Conservation (phyloP, 78 protist species). For the Isochrysis galbana region DNA sequence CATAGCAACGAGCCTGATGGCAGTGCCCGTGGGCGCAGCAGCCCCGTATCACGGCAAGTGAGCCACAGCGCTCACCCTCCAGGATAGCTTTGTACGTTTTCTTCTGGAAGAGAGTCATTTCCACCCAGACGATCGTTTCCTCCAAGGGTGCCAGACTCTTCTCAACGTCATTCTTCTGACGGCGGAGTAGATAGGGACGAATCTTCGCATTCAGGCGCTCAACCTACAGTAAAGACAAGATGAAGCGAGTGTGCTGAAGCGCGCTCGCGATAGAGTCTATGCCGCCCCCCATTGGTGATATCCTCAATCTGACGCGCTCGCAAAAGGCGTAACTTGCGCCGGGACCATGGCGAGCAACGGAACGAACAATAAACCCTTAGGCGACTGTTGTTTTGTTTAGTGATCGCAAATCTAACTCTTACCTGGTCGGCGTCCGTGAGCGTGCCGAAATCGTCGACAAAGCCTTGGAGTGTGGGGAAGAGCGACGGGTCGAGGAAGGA, state of each 20-base stretch:
- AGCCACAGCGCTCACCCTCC: constrained; percentile 77
- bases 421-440: neutral
- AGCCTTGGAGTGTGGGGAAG: constrained; percentile 44
- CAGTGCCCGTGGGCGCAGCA: no score
- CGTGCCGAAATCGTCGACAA: constrained; percentile 29
- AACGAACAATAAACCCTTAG: no score
- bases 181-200: constrained; percentile 61
- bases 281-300: no score
- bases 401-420: no score
- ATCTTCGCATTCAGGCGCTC: neutral
- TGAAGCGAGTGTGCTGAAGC: no score
- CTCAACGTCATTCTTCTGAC: constrained; percentile 90
- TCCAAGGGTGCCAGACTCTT: constrained; percentile 78
- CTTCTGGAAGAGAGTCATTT: constrained; percentile 70
- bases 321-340: no score
- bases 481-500: constrained; percentile 72
- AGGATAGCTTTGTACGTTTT: constrained; percentile 85
- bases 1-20: no score
- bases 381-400: no score
- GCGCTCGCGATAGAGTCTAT: no score
- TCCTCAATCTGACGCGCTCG: no score
- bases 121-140: constrained; percentile 83
- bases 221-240: constrained; percentile 11
- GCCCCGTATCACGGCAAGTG: no score
- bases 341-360: no score